Base-by-base conservation (phyloP, 2,329 filamentous ascomycete genomes). In the Paecilomyces formosus region DNA sequence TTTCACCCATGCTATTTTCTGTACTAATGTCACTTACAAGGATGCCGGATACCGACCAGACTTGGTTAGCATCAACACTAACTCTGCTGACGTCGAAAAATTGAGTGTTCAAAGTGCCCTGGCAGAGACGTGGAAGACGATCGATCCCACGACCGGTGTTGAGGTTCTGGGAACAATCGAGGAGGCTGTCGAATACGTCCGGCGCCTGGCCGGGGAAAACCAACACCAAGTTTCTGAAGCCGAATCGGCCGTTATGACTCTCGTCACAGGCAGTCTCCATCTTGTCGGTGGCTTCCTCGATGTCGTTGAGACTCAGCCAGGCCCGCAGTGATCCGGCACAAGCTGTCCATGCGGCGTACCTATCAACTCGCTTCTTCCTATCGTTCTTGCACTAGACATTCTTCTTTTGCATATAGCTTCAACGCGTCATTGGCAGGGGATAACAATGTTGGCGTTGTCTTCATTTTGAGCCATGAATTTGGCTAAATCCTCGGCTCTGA, bases 211-310 rank as follows among this genome's bases (percentile, higher is more conserved):
- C 5, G 71, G 63, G 30, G 70, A 67, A 72, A 67, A 68, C 35
- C 56, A 60, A 56, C 24, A 64, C 67, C 21, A 57, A 62, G 30
- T 66, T 63, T 24, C 66, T n/a, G 50, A 69, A n/a, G 65, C 72
- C 24, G 71, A 75, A 55, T 65, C 70, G 2, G 79, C 79, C 55
- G 78, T 85, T 15, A 83, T 85, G 70, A 84, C 87, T 0, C 76
- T 96, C 57, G 86, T 90, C 9, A 96, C 92, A 13, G 92, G 92
- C 2, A 95, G 90, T 71, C 76, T 96, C 68, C 88, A 96, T 78
- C 80, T 96, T 45, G 90, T 92, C 0, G 91, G 92, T 7, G 89
- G 88, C 11, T 78, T 92, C 53, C 77, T 96, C 56, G 87, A 89
- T 70, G 85, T 89, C 0, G 73, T 95, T 59, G 90, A 89, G 62